phyloP scores from a whole-genome alignment of 192 early-diverging fungal species.

The Podila horticola region DNA sequence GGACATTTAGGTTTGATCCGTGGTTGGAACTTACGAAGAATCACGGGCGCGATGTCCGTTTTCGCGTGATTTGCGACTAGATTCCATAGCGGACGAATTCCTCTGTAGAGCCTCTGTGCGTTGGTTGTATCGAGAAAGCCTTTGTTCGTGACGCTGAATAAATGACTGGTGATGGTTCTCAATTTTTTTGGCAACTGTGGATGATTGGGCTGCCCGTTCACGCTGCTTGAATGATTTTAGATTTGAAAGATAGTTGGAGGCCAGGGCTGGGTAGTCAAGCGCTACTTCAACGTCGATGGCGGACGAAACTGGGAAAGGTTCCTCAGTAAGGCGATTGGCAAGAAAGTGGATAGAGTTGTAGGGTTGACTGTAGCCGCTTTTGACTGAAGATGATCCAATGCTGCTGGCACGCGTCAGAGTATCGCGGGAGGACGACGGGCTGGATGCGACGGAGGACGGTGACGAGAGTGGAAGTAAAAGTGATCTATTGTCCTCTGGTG shows the following conservation, averaged over 20 bases:
- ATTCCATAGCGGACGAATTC: conserved; percentile 21
- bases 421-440: conserved; percentile 34
- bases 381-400: conserved; percentile 25
- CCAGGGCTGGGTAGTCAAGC: conserved; percentile 10
- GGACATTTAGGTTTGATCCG: background rate
- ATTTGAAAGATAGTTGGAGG: conserved; percentile 17
- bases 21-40: conserved; percentile 18
- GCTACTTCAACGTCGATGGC: conserved; percentile 21
- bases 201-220: conserved; percentile 6
- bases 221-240: conserved; percentile 19
- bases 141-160: conserved; percentile 34
- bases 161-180: conserved; percentile 17
- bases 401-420: conserved; percentile 45
- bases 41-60: conserved; percentile 28
- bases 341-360: conserved; percentile 16
- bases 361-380: conserved; percentile 11
- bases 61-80: conserved; percentile 12
- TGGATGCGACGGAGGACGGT: conserved; percentile 42
- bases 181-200: conserved; percentile 6
- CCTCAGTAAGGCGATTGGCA: conserved; percentile 3
- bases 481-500: conserved; percentile 13
- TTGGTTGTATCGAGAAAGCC: conserved; percentile 27
- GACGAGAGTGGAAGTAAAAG: conserved; percentile 32
- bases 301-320: conserved; percentile 4
- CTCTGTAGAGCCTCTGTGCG: conserved; percentile 19